Base-by-base conservation (phyloP, 2,329 filamentous ascomycete genomes). In the Colletotrichum endophyticum region DNA sequence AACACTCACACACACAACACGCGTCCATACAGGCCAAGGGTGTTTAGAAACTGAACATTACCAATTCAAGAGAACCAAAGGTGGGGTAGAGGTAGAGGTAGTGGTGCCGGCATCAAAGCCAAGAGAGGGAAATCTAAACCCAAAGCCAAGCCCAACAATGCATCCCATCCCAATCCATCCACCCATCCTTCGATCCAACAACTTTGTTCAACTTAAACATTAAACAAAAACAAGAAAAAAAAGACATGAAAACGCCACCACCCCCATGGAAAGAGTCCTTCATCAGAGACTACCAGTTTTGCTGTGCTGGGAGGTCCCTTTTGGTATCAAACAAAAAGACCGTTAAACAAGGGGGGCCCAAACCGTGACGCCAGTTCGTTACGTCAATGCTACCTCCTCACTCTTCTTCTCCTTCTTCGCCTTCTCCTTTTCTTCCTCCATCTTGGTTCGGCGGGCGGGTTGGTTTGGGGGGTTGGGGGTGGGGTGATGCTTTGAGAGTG, bases 361-460 rank as follows among this genome's bases (percentile, higher is more conserved):
- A 53, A 62, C 73, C 73, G 73, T 73, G 73, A 76, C 73, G 73
- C 73, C 73, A 73, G 70, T 69, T 76, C 70, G 44, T 73, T 76
- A 76, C 70, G 73, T 76, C 73, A 73, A 76, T 76, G 57, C 69
- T 73, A 30, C 36, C 25, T 44, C 59, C 22, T 53, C 36, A 11
- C 27, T 62, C 61, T 27, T 56, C 59, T 19, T 15, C 57, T 32
- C n/a, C 34, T 28, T n/a, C 34, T 9, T 15, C 22, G 13, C n/a
- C 32, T 36, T 32, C 53, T 39, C 11, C 22, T 70, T 27, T 59
- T 62, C 19, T 16, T 30, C 49, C 36, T 32, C 28, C n/a, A 22
- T 62, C 32, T 63, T 57, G 30, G 15, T 34, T 59, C 44, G 44
- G 44, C 44, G 44, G 44, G 44, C 44, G n/a, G 44, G 6, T 53